Evolutionary conservation across 2,329 filamentous ascomycete genomes (phyloP).

Genomic region (Botryotinia convoluta): DNA sequence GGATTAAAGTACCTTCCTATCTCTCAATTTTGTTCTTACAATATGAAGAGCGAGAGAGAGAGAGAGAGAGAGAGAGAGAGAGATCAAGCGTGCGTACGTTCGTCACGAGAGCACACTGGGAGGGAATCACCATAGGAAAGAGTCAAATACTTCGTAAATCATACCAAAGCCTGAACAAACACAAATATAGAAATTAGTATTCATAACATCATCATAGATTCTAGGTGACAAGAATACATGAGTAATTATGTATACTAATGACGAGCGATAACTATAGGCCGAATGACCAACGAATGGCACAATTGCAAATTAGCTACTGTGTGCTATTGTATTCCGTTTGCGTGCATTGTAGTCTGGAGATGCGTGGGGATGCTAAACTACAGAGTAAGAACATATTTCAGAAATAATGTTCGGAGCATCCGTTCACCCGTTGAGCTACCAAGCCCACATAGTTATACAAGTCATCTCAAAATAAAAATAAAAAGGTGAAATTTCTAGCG

Average conservation of each 20-base stretch:
- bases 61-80: no score
- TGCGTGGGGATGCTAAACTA: neutral
- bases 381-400: neutral
- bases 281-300: neutral
- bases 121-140: no score
- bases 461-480: neutral
- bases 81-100: no score
- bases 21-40: no score
- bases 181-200: no score
- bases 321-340: no score
- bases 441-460: neutral
- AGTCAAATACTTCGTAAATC: no score
- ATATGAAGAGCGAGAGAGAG: no score
- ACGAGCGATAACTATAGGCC: neutral
- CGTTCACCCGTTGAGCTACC: neutral
- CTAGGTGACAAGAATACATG: neutral
- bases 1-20: no score
- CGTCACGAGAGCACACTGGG: no score
- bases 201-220: no score
- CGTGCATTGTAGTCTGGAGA: neutral
- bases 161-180: neutral
- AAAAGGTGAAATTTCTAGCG: conserved; percentile 12
- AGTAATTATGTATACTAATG: neutral
- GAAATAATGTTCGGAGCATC: neutral
- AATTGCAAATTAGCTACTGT: neutral